Evolutionary conservation across 805 yeast species (phyloP), one percentile per base, ranked within the genome.

Genomic region (Metschnikowia shivogae): DNA sequence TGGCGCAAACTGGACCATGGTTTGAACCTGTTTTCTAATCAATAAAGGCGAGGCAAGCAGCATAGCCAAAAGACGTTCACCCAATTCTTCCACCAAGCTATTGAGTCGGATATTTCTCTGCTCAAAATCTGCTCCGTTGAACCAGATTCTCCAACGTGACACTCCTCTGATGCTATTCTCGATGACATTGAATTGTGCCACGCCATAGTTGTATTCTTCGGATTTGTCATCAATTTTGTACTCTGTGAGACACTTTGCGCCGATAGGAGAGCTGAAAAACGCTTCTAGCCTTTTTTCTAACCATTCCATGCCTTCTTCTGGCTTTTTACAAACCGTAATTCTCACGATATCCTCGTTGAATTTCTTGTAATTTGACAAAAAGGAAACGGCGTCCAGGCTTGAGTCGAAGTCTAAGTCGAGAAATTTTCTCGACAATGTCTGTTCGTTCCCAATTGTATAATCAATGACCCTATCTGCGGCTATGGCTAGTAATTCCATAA

Each of bases 91-190:
- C 8, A 85, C 81, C 37, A 78, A 68, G 41, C 76, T 74, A 37
- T 70, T 71, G 42, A 81, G 67, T 43, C 80, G 70, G 17, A 62
- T 71, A 41, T 81, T 82, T 11, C 80, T 70, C 32, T 69, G 67
- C 31, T 77, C 82, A 42, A 78, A 73, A 20, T 75, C 75, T 5
- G 72, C 75, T 6, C 81, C 80, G 30, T 65, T 75, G 56, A 88
- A 89, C 97, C 97, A 92, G 13, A 89, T 81, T 56, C 88, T 81
- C 99, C 99, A 95, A 59, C 99, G 78, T 10, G 93, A 82, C 20
- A 95, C 84, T 31, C 98, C 99, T 48, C 96, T 78, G 29, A 93
- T 79, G 54, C 95, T 84, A 30, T 96, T 84, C 63, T 92, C 98
- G 24, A 89, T 87, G 22, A 89, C 80, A 59, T 82, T 83, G 49